Conservation (phyloP, 2,329 filamentous ascomycete species). For the Fusarium pseudoanthophilum region DNA sequence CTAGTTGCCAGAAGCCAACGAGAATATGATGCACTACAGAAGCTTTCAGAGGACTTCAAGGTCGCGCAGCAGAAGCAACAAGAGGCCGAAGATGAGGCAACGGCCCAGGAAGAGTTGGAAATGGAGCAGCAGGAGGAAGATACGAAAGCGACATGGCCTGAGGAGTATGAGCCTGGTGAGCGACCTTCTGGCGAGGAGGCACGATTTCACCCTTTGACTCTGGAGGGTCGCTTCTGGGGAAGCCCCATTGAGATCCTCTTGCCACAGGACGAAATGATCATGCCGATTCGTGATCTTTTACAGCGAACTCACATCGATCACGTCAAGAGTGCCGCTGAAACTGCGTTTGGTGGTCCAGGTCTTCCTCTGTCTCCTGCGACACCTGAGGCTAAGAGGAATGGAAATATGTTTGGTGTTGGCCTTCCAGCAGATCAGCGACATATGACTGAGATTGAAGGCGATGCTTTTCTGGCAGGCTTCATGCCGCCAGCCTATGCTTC, state of each 20-base stretch:
- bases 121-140: conserved; percentile 44
- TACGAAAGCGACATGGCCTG: conserved; percentile 42
- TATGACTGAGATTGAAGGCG: conserved; percentile 80
- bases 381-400: conserved; percentile 64
- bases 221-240: conserved; percentile 78
- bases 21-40: conserved; percentile 65
- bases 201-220: conserved; percentile 79
- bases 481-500: conserved; percentile 78
- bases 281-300: conserved; percentile 76
- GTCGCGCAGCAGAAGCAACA: conserved; percentile 51
- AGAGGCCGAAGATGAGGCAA: conserved; percentile 44
- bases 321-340: conserved; percentile 76
- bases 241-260: conserved; percentile 79
- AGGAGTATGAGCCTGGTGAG: conserved; percentile 49
- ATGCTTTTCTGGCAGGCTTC: conserved; percentile 75
- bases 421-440: conserved; percentile 71
- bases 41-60: conserved; percentile 68
- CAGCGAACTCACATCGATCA: conserved; percentile 77
- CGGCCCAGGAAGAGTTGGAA: conserved; percentile 51
- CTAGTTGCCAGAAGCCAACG: conserved; percentile 63
- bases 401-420: conserved; percentile 72
- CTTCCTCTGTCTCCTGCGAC: conserved; percentile 83
- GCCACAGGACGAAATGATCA: conserved; percentile 74
- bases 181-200: conserved; percentile 49
- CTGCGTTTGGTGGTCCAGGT: conserved; percentile 78